Evolutionary conservation across 495 filamentous ascomycete species (phyloP).

Genomic region (Penicillium lividum): DNA sequence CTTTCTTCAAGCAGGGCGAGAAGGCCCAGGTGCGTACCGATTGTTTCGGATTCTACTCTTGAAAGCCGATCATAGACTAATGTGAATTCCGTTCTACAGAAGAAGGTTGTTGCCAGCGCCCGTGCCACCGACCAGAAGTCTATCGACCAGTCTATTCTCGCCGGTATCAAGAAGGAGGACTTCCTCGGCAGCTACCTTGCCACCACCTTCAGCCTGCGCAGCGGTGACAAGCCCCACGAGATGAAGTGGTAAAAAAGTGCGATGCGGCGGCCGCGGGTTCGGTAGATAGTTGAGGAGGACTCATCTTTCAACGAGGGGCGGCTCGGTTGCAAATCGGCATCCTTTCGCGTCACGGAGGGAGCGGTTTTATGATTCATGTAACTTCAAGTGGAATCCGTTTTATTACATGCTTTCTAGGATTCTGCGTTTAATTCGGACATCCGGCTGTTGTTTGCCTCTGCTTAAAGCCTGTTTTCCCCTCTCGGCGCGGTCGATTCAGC

Average conservation of each 20-base stretch:
- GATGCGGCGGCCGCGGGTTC: conserved; percentile 49
- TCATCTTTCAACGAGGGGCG: conserved; percentile 43
- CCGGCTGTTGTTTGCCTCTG: conserved; percentile 36
- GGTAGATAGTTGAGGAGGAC: conserved; percentile 49
- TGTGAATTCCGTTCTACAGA: conserved; percentile 56
- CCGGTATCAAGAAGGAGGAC: conserved; percentile 93
- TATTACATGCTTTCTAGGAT: conserved; percentile 32
- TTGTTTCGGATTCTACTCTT: neutral
- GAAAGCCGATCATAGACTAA: conserved; percentile 14
- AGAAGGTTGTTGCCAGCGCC: conserved; percentile 88
- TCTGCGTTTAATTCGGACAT: conserved; percentile 39
- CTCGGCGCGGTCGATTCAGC: conserved; percentile 40
- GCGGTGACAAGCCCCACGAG: conserved; percentile 97
- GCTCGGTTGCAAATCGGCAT: conserved; percentile 45
- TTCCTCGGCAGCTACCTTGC: conserved; percentile 86
- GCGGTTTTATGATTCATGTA: conserved; percentile 46
- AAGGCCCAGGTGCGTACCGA: conserved; percentile 80
- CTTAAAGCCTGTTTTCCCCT: conserved; percentile 33
- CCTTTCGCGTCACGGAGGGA: conserved; percentile 33
- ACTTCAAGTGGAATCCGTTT: conserved; percentile 41
- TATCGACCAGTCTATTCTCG: conserved; percentile 89
- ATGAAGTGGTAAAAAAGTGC: conserved; percentile 79
- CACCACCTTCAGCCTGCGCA: conserved; percentile 91
- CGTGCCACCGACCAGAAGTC: conserved; percentile 96
- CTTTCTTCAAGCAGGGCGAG: conserved; percentile 98